Evolutionary conservation across 2,329 filamentous ascomycete species (phyloP), one percentile per base, ranked within the genome.

Genomic region (Seiridium cupressi): DNA sequence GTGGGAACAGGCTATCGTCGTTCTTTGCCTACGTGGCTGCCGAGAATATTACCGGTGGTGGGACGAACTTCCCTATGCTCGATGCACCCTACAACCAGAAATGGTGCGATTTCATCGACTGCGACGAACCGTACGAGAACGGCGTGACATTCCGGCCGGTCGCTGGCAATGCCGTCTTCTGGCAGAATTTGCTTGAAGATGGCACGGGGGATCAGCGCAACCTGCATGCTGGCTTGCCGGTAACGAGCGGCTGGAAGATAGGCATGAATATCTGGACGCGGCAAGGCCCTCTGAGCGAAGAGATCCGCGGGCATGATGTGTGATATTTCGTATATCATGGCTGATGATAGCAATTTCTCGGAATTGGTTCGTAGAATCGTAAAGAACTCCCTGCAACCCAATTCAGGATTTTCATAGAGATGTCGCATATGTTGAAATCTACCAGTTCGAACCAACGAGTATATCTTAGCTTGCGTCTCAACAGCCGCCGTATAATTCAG

Each of bases 221-320:
- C 38, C 61, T 81, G 62, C 80, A 82, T 66, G 79, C 79, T 0
- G 79, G 79, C 1, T 59, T 82, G 62, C 78, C 79, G 1, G 77
- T 82, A 3, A 75, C 75, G 5, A 72, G 68, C 38, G 80, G 80
- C 5, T 73, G 73, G 44, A 82, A 83, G 69, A 75, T 81, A 59
- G 80, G 80, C 9, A 80, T 82, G 78, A 82, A 82, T 60, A 81
- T 82, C 42, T 83, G 79, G 79, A 82, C 80, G 44, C 71, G 79
- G 46, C 74, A 81, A 67, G 76, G 72, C 38, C 69, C 72, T 1
- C 60, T 81, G 35, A 68, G 72, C 18, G 69, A 72, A 32, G 72
- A 73, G 2, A 67, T 74, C 26, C 65, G 74, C 42, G 74, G 72
- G 3, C 66, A 64, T 13, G 67, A 73, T 49, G 61, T 65, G 13